Evolutionary conservation across 2,329 filamentous ascomycete species (phyloP).

Genomic region (Pseudopithomyces maydicus): DNA sequence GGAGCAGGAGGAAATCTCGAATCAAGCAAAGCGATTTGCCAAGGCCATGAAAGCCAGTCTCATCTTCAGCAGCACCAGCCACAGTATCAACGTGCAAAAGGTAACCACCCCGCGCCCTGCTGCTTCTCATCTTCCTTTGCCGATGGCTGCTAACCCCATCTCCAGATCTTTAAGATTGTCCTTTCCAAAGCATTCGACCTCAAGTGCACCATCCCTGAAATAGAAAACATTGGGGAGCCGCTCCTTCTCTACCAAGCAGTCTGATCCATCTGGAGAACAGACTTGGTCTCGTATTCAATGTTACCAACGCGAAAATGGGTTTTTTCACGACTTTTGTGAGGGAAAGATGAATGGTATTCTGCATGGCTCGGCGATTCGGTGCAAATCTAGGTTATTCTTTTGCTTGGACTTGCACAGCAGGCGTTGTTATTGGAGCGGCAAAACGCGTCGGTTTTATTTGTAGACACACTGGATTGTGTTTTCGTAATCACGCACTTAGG

Average conservation of each 20-base stretch:
- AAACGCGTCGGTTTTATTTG: constrained; percentile 7
- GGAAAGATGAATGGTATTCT: constrained; percentile 24
- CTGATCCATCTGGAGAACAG: constrained; percentile 29
- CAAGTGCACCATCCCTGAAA: constrained; percentile 98
- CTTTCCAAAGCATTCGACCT: constrained; percentile 98
- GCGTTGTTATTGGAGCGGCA: constrained; percentile 7
- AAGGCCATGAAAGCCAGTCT: constrained; percentile 97
- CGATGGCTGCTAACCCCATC: constrained; percentile 28
- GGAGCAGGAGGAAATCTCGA: constrained; percentile 98
- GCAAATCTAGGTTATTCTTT: constrained; percentile 33
- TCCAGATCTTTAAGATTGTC: constrained; percentile 98
- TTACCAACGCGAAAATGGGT: constrained; percentile 43
- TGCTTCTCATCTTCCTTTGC: constrained; percentile 6
- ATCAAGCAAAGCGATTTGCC: constrained; percentile 94
- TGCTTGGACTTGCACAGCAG: constrained; percentile 21
- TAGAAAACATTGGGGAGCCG: constrained; percentile 96
- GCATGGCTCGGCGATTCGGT: constrained; percentile 46
- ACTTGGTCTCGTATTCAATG: constrained; percentile 28
- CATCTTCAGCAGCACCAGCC: constrained; percentile 98
- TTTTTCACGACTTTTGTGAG: constrained; percentile 36
- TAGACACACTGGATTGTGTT: constrained; percentile 17
- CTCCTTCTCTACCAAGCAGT: constrained; percentile 77
- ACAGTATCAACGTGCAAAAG: constrained; percentile 99
- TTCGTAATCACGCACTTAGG: not conserved
- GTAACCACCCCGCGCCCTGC: no score